Percentiles rank a stretch among this genome's conserved stretches.
Evolutionary conservation across 768 basidiomycete genomes (phyloP).

Genomic region (Exidia glandulosa): DNA sequence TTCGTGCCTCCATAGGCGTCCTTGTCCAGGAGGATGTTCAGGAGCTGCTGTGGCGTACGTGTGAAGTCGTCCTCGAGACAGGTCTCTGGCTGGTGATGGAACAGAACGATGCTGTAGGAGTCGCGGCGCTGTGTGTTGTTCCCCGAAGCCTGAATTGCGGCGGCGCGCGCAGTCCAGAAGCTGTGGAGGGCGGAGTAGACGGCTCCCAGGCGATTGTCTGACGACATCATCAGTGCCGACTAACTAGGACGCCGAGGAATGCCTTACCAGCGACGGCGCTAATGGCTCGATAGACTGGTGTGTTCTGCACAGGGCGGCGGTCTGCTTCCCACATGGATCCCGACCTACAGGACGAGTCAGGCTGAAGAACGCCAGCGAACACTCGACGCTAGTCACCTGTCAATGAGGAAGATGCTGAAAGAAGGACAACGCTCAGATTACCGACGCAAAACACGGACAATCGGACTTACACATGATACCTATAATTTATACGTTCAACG

Average conservation of each 20-base stretch:
- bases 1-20: slow-evolving; percentile 29
- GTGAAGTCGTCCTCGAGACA: slow-evolving; percentile 35
- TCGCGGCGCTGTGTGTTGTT: slow-evolving; percentile 27
- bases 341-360: slow-evolving; percentile 27
- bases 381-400: slow-evolving; percentile 23
- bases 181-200: slow-evolving; percentile 43
- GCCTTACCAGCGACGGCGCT: background rate
- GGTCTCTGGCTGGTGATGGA: slow-evolving; percentile 15
- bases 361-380: no score
- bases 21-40: slow-evolving; percentile 26
- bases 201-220: slow-evolving; percentile 43
- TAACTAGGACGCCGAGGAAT: background rate
- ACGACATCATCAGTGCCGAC: background rate
- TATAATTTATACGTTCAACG: background rate
- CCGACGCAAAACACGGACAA: background rate
- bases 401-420: slow-evolving; percentile 43
- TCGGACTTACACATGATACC: slow-evolving; percentile 43
- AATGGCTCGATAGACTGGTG: slow-evolving; percentile 24
- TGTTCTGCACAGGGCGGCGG: slow-evolving; percentile 31
- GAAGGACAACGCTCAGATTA: background rate
- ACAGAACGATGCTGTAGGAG: slow-evolving; percentile 45
- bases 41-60: slow-evolving; percentile 33
- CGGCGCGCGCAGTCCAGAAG: slow-evolving; percentile 45
- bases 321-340: slow-evolving; percentile 37
- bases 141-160: slow-evolving; percentile 19